Evolutionary conservation across 441 rosid species (phyloP).

Genomic region (Populus hybrid): DNA sequence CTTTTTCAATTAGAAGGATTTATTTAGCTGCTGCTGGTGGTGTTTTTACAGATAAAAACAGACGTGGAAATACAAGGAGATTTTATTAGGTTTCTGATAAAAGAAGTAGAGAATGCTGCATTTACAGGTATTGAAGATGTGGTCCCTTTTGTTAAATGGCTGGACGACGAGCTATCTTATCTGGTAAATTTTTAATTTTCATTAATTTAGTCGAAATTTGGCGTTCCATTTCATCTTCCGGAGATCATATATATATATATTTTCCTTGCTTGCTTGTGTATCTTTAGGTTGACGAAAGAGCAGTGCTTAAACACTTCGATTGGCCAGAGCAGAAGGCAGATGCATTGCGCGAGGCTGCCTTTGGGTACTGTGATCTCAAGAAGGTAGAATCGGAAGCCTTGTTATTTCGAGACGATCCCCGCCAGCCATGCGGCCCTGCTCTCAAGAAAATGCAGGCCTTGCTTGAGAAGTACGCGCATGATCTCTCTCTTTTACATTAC

Average conservation of each 20-base stretch:
- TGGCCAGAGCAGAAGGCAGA: constrained; percentile 98
- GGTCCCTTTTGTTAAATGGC: constrained; percentile 93
- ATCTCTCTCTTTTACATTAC: too few species aligned
- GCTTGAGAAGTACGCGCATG: constrained; percentile 62
- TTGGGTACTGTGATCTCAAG: constrained; percentile 80
- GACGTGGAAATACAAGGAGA: constrained; percentile 97
- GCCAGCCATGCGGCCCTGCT: constrained; percentile 52
- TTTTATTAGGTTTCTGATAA: constrained; percentile 77
- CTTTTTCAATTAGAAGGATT: too few species aligned
- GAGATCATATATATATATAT: too few species aligned
- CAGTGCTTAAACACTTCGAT: constrained; percentile 82
- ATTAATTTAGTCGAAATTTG: background rate
- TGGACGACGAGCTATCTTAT: constrained; percentile 89
- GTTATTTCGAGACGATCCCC: constrained; percentile 53
- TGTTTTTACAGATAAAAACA: constrained; percentile 65
- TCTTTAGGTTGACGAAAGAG: constrained; percentile 85
- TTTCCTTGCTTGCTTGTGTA: background rate
- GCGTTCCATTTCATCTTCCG: too few species aligned
- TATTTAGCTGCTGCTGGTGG: background rate
- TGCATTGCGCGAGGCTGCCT: constrained; percentile 89
- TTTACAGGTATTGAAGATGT: constrained; percentile 84
- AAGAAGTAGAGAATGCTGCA: constrained; percentile 81
- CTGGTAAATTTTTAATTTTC: constrained; percentile 37
- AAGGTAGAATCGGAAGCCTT: constrained; percentile 78
- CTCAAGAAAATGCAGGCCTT: constrained; percentile 26